Base-by-base conservation (phyloP, 306 rosid species). In the Cucumis cinereus region DNA sequence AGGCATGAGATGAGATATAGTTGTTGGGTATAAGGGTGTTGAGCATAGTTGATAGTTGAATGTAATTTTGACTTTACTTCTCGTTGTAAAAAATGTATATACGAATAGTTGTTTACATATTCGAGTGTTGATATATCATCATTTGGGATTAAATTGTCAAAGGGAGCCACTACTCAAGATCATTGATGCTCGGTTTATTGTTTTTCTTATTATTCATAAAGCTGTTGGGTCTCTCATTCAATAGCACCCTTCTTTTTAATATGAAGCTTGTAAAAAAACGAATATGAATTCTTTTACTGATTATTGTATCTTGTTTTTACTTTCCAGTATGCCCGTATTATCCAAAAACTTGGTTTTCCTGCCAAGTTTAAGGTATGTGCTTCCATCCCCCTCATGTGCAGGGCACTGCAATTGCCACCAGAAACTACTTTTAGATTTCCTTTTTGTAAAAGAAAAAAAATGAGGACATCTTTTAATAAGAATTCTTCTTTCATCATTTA, bases 321-420 rank as follows among this genome's bases (percentile, higher is more conserved):
- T 50, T 10, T 53, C 64, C 90, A 94, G 99, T 92, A 92, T 83
- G 99, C 99, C 58, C 92, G 98, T 41, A 88, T 94, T 52, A 92
- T 94, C 79, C 97, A 92, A 75, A 92, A 94, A 55, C 96, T 94
- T 73, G 97, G 96, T 43, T 94, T 94, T 80, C 85, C 90, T 0
- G 97, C 99, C 5, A 88, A 87, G 78, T 94, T 92, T 79, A 92
- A 92, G 97, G 97, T 92, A 85, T 28, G 64, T 36, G 50, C 40
- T 70, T 35, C 16, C 66, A 43, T 20, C 30, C 66, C 66, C 22
- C 58, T 52, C 72, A 17, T 3, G 1, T 35, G 47, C 19, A 28
- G 6, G 40, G 71, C n/a, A 5, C 40, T 60, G 67, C 70, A 62
- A 62, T 62, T 62, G 22, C 45, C 43, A 17, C 8, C 8, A 9